These are phyloP conservation scores for Tolypocladium tropicale DNA, from an alignment of 2,329 filamentous ascomycete genomes.

Conservation along the genomic window DNA sequence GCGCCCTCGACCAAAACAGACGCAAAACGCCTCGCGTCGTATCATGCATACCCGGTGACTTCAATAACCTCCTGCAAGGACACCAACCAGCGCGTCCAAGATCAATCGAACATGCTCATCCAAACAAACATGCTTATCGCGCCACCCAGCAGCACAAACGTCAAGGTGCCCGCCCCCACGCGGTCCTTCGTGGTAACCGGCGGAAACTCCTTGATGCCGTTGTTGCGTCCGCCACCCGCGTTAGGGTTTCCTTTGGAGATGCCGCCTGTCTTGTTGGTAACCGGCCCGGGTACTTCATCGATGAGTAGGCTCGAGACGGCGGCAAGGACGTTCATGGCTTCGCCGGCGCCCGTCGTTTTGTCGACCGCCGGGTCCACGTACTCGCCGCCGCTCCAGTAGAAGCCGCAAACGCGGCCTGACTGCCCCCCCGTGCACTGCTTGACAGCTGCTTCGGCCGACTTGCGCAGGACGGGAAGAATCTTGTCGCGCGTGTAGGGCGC, in stretches of 20 bases:
- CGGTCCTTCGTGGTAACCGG: slow-evolving; percentile 33
- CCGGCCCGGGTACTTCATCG: slow-evolving; percentile 25
- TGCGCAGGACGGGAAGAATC: slow-evolving; percentile 48
- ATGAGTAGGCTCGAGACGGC: slow-evolving; percentile 42
- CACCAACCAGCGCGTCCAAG: not conserved
- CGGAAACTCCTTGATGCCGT: slow-evolving; percentile 10
- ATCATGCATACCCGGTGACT: not conserved
- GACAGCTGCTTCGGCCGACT: slow-evolving; percentile 49
- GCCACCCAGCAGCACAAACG: slow-evolving; percentile 30
- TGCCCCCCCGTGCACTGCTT: slow-evolving; percentile 51
- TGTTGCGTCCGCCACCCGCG: slow-evolving; percentile 25
- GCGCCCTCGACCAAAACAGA: not conserved
- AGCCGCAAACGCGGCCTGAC: slow-evolving; percentile 50
- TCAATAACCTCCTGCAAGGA: not conserved
- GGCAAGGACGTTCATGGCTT: slow-evolving; percentile 47
- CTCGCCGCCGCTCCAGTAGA: slow-evolving; percentile 44
- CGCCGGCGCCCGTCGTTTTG: slow-evolving; percentile 45
- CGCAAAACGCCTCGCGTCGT: not conserved
- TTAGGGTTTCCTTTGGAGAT: slow-evolving; percentile 32
- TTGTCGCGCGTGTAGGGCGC: slow-evolving; percentile 45
- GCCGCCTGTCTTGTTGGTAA: slow-evolving; percentile 39
- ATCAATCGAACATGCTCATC: slow-evolving; percentile 33
- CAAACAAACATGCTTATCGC: slow-evolving; percentile 35
- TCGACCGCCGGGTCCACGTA: slow-evolving; percentile 38
- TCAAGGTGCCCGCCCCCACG: slow-evolving; percentile 39